Evolutionary conservation across 169 alveolate species (phyloP).

Genomic region (Eimeria praecox): DNA sequence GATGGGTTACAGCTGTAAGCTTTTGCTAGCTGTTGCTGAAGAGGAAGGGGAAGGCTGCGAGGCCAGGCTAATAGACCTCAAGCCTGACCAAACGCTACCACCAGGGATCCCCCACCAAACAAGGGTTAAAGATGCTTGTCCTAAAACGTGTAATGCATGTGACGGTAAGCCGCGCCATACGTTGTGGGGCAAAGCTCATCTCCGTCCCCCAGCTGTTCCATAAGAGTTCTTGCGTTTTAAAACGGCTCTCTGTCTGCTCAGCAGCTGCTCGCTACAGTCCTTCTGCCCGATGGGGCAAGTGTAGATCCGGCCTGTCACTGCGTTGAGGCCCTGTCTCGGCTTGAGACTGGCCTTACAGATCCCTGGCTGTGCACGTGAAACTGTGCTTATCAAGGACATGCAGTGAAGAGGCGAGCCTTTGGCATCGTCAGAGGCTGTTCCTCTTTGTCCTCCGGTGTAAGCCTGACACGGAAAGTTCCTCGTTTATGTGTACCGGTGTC

Average conservation of each 20-base stretch:
- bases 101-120: slow-evolving; percentile 85
- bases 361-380: not conserved
- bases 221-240: not conserved
- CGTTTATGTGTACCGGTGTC: not conserved
- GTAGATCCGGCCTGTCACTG: not conserved
- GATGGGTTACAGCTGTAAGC: slow-evolving; percentile 87
- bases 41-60: slow-evolving; percentile 85
- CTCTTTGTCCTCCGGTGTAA: not conserved
- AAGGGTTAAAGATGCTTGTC: slow-evolving; percentile 87
- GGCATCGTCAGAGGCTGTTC: not conserved
- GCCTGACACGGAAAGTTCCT: not conserved
- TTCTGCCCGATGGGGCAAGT: not conserved
- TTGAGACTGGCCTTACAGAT: not conserved
- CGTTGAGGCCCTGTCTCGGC: not conserved
- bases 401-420: not conserved
- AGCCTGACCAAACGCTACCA: slow-evolving; percentile 82
- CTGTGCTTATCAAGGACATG: not conserved
- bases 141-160: slow-evolving; percentile 86
- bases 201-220: not conserved
- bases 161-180: slow-evolving; percentile 59
- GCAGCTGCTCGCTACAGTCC: not conserved
- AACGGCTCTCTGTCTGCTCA: not conserved
- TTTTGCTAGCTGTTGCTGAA: slow-evolving; percentile 81
- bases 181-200: not conserved
- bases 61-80: slow-evolving; percentile 82